phyloP scores from a whole-genome alignment of 768 basidiomycete species.

The Dacryopinax primogenitus region DNA sequence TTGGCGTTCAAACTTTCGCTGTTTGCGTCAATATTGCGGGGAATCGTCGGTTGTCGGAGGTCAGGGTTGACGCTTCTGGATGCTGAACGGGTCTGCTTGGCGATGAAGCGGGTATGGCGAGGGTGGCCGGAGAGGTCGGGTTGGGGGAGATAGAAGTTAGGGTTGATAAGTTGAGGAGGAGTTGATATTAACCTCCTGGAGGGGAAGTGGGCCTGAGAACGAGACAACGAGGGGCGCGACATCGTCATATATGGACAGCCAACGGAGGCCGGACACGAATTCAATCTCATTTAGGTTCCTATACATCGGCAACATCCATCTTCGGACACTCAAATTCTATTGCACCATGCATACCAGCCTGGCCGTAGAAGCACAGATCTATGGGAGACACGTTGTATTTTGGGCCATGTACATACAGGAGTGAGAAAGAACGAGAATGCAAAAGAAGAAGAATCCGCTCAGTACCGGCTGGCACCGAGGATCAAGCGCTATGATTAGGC shows the following conservation, averaged over 20 bases:
- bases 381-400: background rate
- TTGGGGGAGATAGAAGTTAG: too few species aligned
- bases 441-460: background rate
- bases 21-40: background rate
- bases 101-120: background rate
- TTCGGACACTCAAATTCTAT: too few species aligned
- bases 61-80: constrained; percentile 1
- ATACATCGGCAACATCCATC: too few species aligned
- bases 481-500: background rate
- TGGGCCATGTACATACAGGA: constrained; percentile 3
- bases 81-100: background rate
- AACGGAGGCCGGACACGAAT: too few species aligned
- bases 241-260: too few species aligned
- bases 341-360: too few species aligned
- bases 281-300: too few species aligned
- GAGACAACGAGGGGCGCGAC: too few species aligned
- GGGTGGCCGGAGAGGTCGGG: background rate
- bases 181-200: too few species aligned
- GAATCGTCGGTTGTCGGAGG: background rate
- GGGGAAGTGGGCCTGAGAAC: too few species aligned
- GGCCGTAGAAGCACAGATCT: background rate
- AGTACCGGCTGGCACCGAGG: background rate
- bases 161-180: too few species aligned
- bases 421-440: background rate
- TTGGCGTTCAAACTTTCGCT: background rate